Conservation (phyloP, 2,329 filamentous ascomycete species). For the Exophiala bonariae region DNA sequence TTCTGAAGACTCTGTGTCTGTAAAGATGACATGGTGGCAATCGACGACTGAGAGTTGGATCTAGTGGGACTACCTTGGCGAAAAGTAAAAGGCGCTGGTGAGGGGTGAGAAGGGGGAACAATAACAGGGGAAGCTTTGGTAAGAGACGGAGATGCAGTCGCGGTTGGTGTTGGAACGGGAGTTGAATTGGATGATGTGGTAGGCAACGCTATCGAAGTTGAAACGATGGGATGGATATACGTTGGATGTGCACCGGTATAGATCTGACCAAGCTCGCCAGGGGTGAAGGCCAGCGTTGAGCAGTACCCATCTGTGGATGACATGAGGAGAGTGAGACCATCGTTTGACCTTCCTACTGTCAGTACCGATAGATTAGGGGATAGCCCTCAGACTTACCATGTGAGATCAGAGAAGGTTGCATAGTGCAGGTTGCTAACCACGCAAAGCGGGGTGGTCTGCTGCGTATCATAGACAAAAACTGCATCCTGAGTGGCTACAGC, state of each 20-base stretch:
- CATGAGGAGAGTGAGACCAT: constrained; percentile 79
- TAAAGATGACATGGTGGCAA: constrained; percentile 60
- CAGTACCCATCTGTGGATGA: constrained; percentile 99
- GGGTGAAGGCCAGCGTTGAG: constrained; percentile 79
- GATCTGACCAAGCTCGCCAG: constrained; percentile 79
- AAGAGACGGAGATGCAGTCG: constrained; percentile 62
- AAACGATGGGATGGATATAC: constrained; percentile 30
- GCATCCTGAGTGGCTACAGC: constrained; percentile 96
- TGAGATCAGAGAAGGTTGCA: constrained; percentile 93
- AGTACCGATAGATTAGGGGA: not conserved
- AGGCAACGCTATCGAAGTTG: constrained; percentile 35
- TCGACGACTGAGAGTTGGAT: constrained; percentile 82
- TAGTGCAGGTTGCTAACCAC: constrained; percentile 97
- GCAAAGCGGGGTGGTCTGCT: constrained; percentile 90
- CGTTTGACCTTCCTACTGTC: constrained; percentile 62
- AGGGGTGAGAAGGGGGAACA: constrained; percentile 57
- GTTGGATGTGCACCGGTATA: constrained; percentile 68
- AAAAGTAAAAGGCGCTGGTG: constrained; percentile 51
- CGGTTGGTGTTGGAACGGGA: constrained; percentile 69
- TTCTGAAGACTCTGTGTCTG: constrained; percentile 59
- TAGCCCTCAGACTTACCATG: constrained; percentile 66
- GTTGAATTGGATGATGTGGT: constrained; percentile 55
- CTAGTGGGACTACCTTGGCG: constrained; percentile 76
- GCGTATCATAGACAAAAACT: constrained; percentile 92
- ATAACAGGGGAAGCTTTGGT: constrained; percentile 58